Conservation (phyloP, 2,329 filamentous ascomycete genomes). For the Epichloe sylvatica region DNA sequence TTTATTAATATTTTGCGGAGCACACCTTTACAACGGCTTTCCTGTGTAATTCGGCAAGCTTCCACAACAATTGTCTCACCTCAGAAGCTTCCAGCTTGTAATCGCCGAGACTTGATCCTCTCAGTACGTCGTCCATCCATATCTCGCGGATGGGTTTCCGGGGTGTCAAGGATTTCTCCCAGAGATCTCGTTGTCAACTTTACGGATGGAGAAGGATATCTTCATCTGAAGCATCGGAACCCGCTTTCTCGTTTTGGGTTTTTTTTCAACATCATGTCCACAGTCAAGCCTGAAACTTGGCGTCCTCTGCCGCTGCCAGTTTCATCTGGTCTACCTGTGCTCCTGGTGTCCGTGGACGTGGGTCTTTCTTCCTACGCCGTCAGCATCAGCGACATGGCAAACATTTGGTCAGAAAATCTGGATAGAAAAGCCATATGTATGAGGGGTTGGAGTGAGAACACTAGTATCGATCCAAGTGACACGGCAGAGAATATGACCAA, state of each 20-base stretch:
- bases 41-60: slow-evolving; percentile 1
- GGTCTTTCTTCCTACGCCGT: slow-evolving; percentile 45
- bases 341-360: slow-evolving; percentile 50
- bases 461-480: slow-evolving; percentile 60
- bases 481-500: slow-evolving; percentile 52
- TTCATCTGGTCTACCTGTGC: slow-evolving; percentile 35
- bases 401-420: slow-evolving; percentile 58
- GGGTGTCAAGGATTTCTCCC: not conserved
- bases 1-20: not conserved
- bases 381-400: slow-evolving; percentile 55
- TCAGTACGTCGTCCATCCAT: not conserved
- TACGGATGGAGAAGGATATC: not conserved
- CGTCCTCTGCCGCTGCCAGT: slow-evolving; percentile 20
- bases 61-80: not conserved
- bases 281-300: slow-evolving; percentile 23
- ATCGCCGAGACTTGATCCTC: slow-evolving; percentile 8
- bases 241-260: not conserved
- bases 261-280: slow-evolving; percentile 14
- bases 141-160: not conserved
- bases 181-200: not conserved
- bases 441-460: slow-evolving; percentile 48
- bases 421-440: slow-evolving; percentile 46
- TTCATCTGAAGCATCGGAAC: not conserved
- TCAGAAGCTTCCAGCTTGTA: slow-evolving; percentile 4
- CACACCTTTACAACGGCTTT: slow-evolving; percentile 4